phyloP scores from a whole-genome alignment of 2,329 filamentous ascomycete species.

The Cryphonectria radicalis region DNA sequence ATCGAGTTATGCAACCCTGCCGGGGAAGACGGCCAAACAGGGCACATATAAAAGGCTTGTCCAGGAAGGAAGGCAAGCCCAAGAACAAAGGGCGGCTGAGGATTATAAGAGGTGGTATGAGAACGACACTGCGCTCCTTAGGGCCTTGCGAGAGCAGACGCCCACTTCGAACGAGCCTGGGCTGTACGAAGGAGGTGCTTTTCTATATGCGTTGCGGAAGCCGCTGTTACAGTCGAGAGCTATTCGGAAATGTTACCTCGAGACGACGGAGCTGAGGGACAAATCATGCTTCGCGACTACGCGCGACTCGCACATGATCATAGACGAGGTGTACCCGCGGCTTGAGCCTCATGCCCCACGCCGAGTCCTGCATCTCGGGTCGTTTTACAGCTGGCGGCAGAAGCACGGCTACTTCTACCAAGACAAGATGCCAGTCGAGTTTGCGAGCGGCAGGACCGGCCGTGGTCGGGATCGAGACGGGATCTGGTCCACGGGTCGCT shows the following conservation, averaged over 20 bases:
- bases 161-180: background rate
- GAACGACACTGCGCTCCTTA: slow-evolving; percentile 13
- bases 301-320: background rate
- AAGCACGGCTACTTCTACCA: background rate
- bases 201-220: slow-evolving; percentile 9
- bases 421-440: slow-evolving; percentile 8
- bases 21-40: background rate
- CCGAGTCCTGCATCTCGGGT: slow-evolving; percentile 15
- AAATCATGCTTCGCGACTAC: background rate
- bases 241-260: background rate
- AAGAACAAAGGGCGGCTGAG: background rate
- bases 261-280: background rate
- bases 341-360: slow-evolving; percentile 12
- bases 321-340: slow-evolving; percentile 15
- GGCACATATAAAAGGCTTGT: background rate
- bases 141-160: background rate
- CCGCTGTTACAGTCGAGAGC: background rate
- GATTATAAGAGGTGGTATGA: slow-evolving; percentile 23
- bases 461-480: slow-evolving; percentile 17
- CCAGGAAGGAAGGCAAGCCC: slow-evolving; percentile 3
- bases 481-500: slow-evolving; percentile 19
- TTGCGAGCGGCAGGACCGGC: slow-evolving; percentile 17
- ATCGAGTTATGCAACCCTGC: slow-evolving; percentile 21
- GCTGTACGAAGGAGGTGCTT: slow-evolving; percentile 21
- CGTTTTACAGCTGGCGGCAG: slow-evolving; percentile 6